Percentiles rank a stretch among this genome's conserved stretches.
Conservation (phyloP, 257 asterid species). For the Solanum dulcamara region DNA sequence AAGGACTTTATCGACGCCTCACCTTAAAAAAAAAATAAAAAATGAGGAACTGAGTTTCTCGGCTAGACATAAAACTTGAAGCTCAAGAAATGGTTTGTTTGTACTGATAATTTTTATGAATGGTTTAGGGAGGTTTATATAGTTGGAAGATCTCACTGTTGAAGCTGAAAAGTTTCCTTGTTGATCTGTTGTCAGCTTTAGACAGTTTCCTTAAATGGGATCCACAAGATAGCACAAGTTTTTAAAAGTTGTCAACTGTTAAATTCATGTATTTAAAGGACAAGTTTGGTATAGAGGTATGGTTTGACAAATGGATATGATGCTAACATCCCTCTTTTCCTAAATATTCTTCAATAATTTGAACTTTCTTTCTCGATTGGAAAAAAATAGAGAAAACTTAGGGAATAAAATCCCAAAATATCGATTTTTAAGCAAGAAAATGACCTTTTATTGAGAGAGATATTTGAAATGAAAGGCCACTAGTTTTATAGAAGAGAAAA, state of each 20-base stretch:
- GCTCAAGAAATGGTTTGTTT: constrained; percentile 1
- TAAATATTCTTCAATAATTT: neutral
- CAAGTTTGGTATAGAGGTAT: too few species aligned
- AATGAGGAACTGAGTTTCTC: neutral
- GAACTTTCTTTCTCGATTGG: neutral
- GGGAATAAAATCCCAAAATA: neutral
- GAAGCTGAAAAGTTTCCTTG: constrained; percentile 16
- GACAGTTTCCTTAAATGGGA: constrained; percentile 20
- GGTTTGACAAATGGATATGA: constrained; percentile 6
- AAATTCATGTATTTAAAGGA: constrained; percentile 11
- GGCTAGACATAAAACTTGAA: neutral
- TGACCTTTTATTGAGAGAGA: neutral
- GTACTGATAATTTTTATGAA: constrained; percentile 21
- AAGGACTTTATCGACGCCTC: neutral
- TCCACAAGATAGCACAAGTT: constrained; percentile 18
- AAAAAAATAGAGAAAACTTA: neutral
- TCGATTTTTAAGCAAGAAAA: neutral
- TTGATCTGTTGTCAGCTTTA: neutral
- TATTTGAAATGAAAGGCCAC: neutral
- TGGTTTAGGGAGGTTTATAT: constrained; percentile 35
- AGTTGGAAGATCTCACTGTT: constrained; percentile 12
- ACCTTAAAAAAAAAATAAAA: neutral
- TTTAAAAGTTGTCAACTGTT: constrained; percentile 1
- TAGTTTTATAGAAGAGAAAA: neutral
- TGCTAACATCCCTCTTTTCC: neutral